Conservation (phyloP, 306 rosid genomes). For the Senna tora region DNA sequence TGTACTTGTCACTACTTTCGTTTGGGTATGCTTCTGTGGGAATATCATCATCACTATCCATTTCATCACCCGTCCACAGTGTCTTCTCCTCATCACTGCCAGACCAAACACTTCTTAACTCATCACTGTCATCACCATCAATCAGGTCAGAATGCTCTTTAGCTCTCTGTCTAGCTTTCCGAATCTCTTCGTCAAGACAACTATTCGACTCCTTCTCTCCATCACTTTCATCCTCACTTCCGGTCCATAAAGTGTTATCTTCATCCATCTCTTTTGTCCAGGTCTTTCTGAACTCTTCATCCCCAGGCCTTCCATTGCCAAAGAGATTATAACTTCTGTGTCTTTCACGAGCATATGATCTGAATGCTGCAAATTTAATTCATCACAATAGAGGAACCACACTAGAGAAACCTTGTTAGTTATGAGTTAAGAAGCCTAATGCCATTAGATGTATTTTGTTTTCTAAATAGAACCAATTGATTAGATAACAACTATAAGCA, state of each 20-base stretch:
- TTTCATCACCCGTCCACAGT: slow-evolving; percentile 88
- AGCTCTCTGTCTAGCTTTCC: slow-evolving; percentile 66
- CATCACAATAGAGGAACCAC: neutral
- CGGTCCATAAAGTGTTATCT: slow-evolving; percentile 71
- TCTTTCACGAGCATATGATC: slow-evolving; percentile 57
- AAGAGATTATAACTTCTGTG: slow-evolving; percentile 65
- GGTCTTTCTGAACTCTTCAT: slow-evolving; percentile 63
- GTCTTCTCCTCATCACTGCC: slow-evolving; percentile 90
- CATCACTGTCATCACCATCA: slow-evolving; percentile 85
- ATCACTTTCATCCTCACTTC: slow-evolving; percentile 75
- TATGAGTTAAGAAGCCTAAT: neutral
- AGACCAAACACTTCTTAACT: slow-evolving; percentile 82
- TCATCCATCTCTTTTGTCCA: slow-evolving; percentile 82
- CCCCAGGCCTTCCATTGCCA: slow-evolving; percentile 63
- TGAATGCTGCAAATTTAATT: slow-evolving; percentile 50
- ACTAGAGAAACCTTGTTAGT: slow-evolving; percentile 2
- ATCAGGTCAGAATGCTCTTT: slow-evolving; percentile 69
- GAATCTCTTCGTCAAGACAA: slow-evolving; percentile 60
- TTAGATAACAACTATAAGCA: neutral
- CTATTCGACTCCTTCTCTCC: slow-evolving; percentile 43
- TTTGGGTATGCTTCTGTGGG: slow-evolving; percentile 85
- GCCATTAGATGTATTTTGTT: neutral
- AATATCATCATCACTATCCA: slow-evolving; percentile 72
- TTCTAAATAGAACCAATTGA: slow-evolving; percentile 2
- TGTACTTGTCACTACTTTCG: slow-evolving; percentile 73